Percentiles rank a stretch among this genome's conserved stretches.
phyloP scores from a whole-genome alignment of 2,329 filamentous ascomycete species.

The Magnaporthiopsis incrustans region DNA sequence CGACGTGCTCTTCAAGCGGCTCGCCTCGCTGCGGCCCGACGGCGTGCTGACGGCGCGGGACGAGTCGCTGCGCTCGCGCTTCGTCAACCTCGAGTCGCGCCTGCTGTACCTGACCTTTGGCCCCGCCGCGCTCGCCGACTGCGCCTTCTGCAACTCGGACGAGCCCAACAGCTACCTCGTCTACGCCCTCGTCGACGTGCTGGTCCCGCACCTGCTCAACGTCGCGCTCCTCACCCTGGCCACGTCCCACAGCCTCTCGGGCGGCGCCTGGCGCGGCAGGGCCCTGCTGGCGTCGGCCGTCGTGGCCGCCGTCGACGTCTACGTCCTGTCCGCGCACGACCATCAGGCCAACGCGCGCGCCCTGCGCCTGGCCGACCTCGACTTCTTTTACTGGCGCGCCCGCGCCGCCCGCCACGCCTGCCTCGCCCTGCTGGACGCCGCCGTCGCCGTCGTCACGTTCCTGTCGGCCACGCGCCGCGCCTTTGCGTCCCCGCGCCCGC shows the following conservation, averaged over 20 bases:
- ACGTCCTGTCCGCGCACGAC: conserved; percentile 56
- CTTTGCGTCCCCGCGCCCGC: conserved; percentile 53
- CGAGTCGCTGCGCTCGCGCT: conserved; percentile 55
- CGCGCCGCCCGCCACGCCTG: conserved; percentile 53
- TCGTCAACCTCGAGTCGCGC: conserved; percentile 63
- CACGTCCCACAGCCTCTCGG: conserved; percentile 57
- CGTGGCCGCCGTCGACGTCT: conserved; percentile 58
- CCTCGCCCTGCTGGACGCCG: conserved; percentile 57
- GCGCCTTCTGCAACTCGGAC: conserved; percentile 73
- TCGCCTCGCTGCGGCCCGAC: conserved; percentile 47
- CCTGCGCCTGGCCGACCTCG: conserved; percentile 53
- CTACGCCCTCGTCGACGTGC: conserved; percentile 67
- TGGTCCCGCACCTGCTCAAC: conserved; percentile 75
- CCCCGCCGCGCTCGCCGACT: conserved; percentile 62
- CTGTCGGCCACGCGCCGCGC: conserved; percentile 73
- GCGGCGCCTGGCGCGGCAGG: conserved; percentile 60
- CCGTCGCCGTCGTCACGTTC: conserved; percentile 61
- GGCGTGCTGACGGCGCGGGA: conserved; percentile 48
- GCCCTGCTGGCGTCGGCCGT: conserved; percentile 56
- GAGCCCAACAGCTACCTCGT: conserved; percentile 65
- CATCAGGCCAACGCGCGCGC: conserved; percentile 56
- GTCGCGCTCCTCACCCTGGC: conserved; percentile 62
- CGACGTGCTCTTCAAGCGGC: conserved; percentile 74
- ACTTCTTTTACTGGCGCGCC: conserved; percentile 65
- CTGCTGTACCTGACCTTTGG: conserved; percentile 81